These are phyloP conservation scores for Colletotrichum theobromicola DNA, from an alignment of 2,329 filamentous ascomycete genomes.

Conservation along the genomic window DNA sequence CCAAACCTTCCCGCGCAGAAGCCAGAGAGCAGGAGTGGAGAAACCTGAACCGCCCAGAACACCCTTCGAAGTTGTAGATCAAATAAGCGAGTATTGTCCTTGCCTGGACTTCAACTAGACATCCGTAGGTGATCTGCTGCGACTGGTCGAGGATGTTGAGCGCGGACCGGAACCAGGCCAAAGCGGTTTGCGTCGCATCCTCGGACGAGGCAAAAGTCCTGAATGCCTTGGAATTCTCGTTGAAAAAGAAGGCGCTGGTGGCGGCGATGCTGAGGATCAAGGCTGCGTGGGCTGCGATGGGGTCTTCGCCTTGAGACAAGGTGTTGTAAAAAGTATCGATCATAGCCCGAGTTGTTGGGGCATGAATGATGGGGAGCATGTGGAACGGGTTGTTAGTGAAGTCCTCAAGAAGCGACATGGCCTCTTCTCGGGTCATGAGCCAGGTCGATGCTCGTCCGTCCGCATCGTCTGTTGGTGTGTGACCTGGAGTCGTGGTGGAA, in stretches of 20 bases:
- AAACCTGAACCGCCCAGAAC: conserved; percentile 35
- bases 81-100: conserved; percentile 41
- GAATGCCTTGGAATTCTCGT: neutral
- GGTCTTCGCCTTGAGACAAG: conserved; percentile 10
- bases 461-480: neutral
- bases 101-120: conserved; percentile 41
- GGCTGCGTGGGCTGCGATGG: conserved; percentile 25
- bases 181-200: neutral
- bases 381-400: conserved; percentile 31
- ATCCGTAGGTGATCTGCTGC: conserved; percentile 32
- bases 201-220: neutral
- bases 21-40: conserved; percentile 28
- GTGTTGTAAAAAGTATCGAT: conserved; percentile 25
- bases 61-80: conserved; percentile 42
- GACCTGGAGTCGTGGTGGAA: neutral
- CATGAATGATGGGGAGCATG: conserved; percentile 30
- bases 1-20: conserved; percentile 32
- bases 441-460: neutral
- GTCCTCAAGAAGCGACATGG: conserved; percentile 29
- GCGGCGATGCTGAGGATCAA: conserved; percentile 32
- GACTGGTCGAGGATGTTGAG: conserved; percentile 40
- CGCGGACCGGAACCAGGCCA: conserved; percentile 37
- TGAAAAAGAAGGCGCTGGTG: conserved; percentile 33
- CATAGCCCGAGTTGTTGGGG: conserved; percentile 22
- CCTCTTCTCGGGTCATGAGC: conserved; percentile 28